Conservation (phyloP, 176 grass and related monocot genomes). For the Triticum timopheevii region DNA sequence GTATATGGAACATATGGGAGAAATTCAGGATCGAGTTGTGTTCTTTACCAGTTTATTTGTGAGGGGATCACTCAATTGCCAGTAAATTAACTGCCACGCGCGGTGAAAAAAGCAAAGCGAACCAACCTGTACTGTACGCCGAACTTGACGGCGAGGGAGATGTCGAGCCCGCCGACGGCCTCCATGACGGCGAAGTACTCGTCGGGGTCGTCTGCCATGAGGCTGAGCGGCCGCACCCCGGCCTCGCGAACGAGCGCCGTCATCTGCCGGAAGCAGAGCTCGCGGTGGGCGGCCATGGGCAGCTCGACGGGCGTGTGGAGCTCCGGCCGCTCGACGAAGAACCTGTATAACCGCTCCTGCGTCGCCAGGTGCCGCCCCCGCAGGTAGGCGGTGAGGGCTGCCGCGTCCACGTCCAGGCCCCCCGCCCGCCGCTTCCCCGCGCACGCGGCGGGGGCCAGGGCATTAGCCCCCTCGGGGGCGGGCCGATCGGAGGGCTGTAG, state of each 20-base stretch:
- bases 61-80: not conserved
- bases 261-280: slow-evolving; percentile 89
- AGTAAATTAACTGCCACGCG: not conserved
- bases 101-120: not conserved
- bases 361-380: slow-evolving; percentile 46
- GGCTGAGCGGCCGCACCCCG: slow-evolving; percentile 78
- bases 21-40: not conserved
- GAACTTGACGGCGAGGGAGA: slow-evolving; percentile 85
- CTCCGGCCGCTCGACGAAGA: slow-evolving; percentile 63
- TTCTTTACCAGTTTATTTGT: not conserved
- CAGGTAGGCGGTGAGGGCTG: slow-evolving; percentile 49
- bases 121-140: slow-evolving; percentile 93
- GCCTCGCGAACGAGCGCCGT: slow-evolving; percentile 71
- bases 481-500: slow-evolving; percentile 7
- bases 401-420: slow-evolving; percentile 46
- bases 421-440: slow-evolving; percentile 28
- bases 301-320: slow-evolving; percentile 87
- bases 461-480: not conserved
- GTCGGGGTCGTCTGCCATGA: slow-evolving; percentile 45
- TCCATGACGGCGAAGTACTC: slow-evolving; percentile 88
- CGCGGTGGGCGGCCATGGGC: slow-evolving; percentile 63
- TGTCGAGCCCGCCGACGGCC: slow-evolving; percentile 77
- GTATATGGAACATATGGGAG: not conserved
- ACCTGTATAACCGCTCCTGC: slow-evolving; percentile 65
- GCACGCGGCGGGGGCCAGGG: slow-evolving; percentile 54